These are phyloP conservation scores for Apiospora aurea DNA, from an alignment of 2,329 filamentous ascomycete species.

Conservation along the genomic window DNA sequence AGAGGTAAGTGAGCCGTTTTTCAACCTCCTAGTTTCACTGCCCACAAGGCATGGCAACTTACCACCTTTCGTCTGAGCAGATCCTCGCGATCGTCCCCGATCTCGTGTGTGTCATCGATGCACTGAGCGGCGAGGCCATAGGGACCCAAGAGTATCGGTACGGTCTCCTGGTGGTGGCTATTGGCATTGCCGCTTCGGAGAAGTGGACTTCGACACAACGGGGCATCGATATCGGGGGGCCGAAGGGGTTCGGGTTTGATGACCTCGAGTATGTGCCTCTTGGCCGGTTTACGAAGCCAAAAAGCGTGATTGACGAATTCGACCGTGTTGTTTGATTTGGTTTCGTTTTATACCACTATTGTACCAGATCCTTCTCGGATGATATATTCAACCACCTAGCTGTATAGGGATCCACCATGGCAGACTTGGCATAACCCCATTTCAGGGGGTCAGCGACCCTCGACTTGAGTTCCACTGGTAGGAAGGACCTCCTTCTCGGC, in stretches of 20 bases:
- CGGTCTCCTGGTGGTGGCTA: conserved; percentile 56
- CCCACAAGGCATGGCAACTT: not conserved
- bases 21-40: not conserved
- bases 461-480: not conserved
- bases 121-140: conserved; percentile 62
- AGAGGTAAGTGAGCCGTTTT: conserved; percentile 31
- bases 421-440: not conserved
- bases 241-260: conserved; percentile 55
- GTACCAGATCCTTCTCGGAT: no score
- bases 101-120: conserved; percentile 61
- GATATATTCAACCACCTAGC: not conserved
- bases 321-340: not conserved
- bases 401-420: not conserved
- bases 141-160: conserved; percentile 65
- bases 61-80: conserved; percentile 26
- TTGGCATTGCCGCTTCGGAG: conserved; percentile 54
- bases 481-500: not conserved
- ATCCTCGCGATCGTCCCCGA: conserved; percentile 63
- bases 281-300: conserved; percentile 56
- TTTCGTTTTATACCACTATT: no score
- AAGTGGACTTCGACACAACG: conserved; percentile 49
- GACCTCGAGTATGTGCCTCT: conserved; percentile 56
- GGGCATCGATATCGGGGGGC: conserved; percentile 58
- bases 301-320: conserved; percentile 61
- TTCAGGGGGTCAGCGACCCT: not conserved